Base-by-base conservation (phyloP, 2,329 filamentous ascomycete species). In the Alternaria ventricosa region DNA sequence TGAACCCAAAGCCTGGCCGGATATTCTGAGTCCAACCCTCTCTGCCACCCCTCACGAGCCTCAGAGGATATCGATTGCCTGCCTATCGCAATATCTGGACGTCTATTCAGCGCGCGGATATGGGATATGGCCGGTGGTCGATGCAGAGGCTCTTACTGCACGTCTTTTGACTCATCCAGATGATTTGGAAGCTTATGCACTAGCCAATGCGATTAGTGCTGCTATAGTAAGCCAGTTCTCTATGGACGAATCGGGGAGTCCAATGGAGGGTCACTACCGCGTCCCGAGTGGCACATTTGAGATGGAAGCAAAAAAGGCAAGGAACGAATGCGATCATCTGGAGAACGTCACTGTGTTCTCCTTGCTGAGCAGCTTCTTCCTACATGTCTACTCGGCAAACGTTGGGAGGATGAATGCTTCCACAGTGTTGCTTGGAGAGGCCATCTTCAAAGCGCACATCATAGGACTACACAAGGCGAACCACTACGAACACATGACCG, bases 211-310 rank as follows among this genome's bases (percentile, higher is more conserved):
- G 6, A 73, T 79, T 25, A 77, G 72, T 47, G 75, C 76, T n/a
- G 76, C 76, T 30, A 75, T 77, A 25, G 73, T 79, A 15, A 77
- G 73, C 58, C 76, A 79, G 46, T 79, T 79, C 49, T 77, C 71
- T 6, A 73, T 78, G 50, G 73, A 78, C 46, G 71, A 78, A 46
- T 70, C 71, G 10, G 72, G 71, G 1, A 78, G 74, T 56, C 75
- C 75, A 5, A 67, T 75, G 3, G 76, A 78, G 50, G 74, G 76
- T 7, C 74, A 75, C 55, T 78, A 74, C 49, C 70, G 75, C 15
- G 71, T 79, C 3, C 73, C 76, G 5, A 76, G 75, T 54, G 67
- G 58, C 23, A 55, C 69, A 3, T 79, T 79, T 28, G 76, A 77
- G 27, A 56, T 58, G n/a, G 76, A 79, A 57, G 68, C 76, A 7